Evolutionary conservation across 176 grass and related monocot species (phyloP).

Genomic region (Bothriochloa decipiens): DNA sequence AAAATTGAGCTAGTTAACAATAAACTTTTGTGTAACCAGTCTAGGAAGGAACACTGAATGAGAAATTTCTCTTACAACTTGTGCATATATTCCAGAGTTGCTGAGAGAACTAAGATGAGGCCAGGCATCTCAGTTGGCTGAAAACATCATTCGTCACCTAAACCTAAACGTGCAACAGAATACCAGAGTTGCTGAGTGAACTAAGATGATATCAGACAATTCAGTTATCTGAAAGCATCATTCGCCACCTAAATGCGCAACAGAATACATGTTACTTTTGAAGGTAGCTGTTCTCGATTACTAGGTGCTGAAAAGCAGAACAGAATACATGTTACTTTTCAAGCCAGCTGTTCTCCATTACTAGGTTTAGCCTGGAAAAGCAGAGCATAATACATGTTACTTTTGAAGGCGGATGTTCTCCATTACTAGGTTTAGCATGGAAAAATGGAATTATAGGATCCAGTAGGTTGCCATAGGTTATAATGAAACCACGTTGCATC

Average conservation of each 20-base stretch:
- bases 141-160: not conserved
- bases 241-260: not conserved
- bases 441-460: not conserved
- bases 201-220: not conserved
- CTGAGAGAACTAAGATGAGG: not conserved
- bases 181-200: slow-evolving; percentile 1
- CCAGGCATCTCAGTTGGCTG: not conserved
- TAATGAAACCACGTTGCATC: not conserved
- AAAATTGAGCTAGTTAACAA: too few relatives aligned
- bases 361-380: not conserved
- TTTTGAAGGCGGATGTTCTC: not conserved
- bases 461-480: not conserved
- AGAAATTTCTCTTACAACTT: not conserved
- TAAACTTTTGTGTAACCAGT: too few relatives aligned
- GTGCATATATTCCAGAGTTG: not conserved
- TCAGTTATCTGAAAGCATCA: not conserved
- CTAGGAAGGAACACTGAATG: not conserved
- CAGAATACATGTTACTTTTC: too few relatives aligned
- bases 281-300: not conserved
- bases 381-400: not conserved
- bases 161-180: too few relatives aligned
- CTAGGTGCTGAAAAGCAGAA: not conserved
- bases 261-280: not conserved
- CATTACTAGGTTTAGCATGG: not conserved
- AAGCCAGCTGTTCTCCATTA: not conserved